Base-by-base conservation (phyloP, 768 basidiomycete genomes). In the Phaeolepiota aurea region DNA sequence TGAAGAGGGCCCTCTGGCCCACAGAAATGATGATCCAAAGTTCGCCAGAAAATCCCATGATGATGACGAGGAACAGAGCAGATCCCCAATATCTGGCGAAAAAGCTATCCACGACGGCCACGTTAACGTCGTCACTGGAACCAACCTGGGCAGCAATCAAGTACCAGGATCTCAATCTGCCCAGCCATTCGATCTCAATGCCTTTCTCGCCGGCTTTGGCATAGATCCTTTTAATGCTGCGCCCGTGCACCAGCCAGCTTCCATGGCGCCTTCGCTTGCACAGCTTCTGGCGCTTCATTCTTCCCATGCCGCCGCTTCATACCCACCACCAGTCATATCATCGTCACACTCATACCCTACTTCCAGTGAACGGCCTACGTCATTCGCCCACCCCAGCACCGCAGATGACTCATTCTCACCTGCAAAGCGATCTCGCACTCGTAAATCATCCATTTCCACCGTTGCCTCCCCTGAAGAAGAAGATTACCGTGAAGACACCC, bases 241-340 rank as follows among this genome's bases (percentile, higher is more conserved):
- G 15, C 42, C 43, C 5, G 42, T 16, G 20, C 62, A 48, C 30
- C 49, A 64, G 42, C 45, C 57, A 18, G 40, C 58, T 32, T 15
- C 55, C 34, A 54, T 65, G 22, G 55, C 68, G 0, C 79, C 79
- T 1, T 81, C 82, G 14, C 67, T 87, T 23, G 78, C 82, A 0
- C 86, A 88, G 56, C 67, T 87, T 7, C 68, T 87, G 15, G 76
- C 83, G 0, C 61, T 80, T 36, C 75, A 80, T 51, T 35, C 45
- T 50, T 25, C 46, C 54, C 10, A 45, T 58, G 21, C 32, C 56
- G 22, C 44, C 58, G 20, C 44, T 59, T 42, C 46, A 52, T 21
- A 49, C 32, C 54, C 32, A 32, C 54, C 38, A 15, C 4, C 38
- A 14, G 14, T 20, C 14, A 20, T n/a, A n/a, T 13, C 50, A 32